Evolutionary conservation across 257 asterid genomes (phyloP).

Genomic region (Ilex aquifolium): DNA sequence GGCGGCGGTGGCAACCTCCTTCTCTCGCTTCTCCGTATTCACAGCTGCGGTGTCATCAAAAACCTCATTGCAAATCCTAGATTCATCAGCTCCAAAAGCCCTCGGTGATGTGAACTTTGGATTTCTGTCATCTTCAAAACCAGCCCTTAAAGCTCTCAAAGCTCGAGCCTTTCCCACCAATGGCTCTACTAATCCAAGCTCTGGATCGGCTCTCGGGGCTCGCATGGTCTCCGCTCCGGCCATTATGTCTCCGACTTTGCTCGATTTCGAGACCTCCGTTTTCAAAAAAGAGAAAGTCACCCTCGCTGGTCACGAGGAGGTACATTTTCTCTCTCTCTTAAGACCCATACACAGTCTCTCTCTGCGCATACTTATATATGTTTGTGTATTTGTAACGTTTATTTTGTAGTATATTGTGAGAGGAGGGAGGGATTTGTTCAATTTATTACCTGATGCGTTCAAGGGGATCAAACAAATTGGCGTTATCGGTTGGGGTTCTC

Average conservation of each 20-base stretch:
- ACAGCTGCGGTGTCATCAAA: constrained; percentile 11
- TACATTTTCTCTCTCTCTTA: constrained; percentile 5
- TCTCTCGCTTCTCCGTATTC: constrained; percentile 26
- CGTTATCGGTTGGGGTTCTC: constrained; percentile 98
- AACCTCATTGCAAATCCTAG: constrained; percentile 21
- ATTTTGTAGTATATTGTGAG: constrained; percentile 73
- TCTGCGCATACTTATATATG: not conserved
- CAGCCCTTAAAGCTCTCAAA: constrained; percentile 43
- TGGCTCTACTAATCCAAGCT: constrained; percentile 10
- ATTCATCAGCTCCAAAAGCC: constrained; percentile 9
- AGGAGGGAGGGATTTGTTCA: constrained; percentile 94
- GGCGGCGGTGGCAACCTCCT: constrained; percentile 60
- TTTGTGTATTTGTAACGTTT: not conserved
- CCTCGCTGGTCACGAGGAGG: constrained; percentile 91
- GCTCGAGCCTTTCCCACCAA: constrained; percentile 27
- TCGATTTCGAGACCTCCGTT: constrained; percentile 72
- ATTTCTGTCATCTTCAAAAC: constrained; percentile 51
- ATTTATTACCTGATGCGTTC: constrained; percentile 77
- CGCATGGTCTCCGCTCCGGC: constrained; percentile 57
- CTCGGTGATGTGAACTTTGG: constrained; percentile 24
- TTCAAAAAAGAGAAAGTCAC: constrained; percentile 76
- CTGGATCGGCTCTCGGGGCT: constrained; percentile 48
- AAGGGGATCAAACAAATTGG: constrained; percentile 96
- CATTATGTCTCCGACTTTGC: constrained; percentile 36
- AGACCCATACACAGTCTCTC: not conserved